Evolutionary conservation across 371 early-diverging fungal species (phyloP).

Genomic region (Scutellospora calospora): DNA sequence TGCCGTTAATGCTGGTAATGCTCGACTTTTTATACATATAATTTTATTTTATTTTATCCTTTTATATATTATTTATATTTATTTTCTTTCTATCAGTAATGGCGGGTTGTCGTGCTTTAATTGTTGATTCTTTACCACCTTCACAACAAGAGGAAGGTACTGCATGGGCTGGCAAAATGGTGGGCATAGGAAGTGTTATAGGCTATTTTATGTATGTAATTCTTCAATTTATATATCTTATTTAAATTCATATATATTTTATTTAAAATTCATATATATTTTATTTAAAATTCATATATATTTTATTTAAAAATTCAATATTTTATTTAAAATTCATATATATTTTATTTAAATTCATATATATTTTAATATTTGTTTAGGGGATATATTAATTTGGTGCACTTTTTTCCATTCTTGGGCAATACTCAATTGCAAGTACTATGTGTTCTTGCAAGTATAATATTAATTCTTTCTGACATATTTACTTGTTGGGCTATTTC

Average conservation of each 20-base stretch:
- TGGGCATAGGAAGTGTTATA: constrained; percentile 85
- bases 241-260: background rate
- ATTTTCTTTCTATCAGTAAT: constrained; percentile 61
- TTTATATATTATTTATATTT: background rate
- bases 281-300: background rate
- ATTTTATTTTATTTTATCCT: background rate
- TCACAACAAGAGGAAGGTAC: constrained; percentile 87
- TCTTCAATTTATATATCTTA: background rate
- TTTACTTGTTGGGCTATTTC: constrained; percentile 74
- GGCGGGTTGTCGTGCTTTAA: constrained; percentile 86
- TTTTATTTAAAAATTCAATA: background rate
- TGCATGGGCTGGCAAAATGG: constrained; percentile 93
- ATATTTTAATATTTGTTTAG: constrained; percentile 42
- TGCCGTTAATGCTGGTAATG: constrained; percentile 86
- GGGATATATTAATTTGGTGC: constrained; percentile 83
- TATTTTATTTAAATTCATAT: no score
- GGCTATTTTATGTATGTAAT: constrained; percentile 83
- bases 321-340: background rate
- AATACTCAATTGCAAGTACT: constrained; percentile 85
- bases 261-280: background rate
- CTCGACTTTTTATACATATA: no score
- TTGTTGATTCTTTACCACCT: constrained; percentile 86
- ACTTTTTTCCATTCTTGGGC: constrained; percentile 77
- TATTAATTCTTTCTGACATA: constrained; percentile 67
- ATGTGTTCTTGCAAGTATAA: constrained; percentile 74